Evolutionary conservation across 2,329 filamentous ascomycete species (phyloP).

Genomic region (Fusarium praegraminearum): DNA sequence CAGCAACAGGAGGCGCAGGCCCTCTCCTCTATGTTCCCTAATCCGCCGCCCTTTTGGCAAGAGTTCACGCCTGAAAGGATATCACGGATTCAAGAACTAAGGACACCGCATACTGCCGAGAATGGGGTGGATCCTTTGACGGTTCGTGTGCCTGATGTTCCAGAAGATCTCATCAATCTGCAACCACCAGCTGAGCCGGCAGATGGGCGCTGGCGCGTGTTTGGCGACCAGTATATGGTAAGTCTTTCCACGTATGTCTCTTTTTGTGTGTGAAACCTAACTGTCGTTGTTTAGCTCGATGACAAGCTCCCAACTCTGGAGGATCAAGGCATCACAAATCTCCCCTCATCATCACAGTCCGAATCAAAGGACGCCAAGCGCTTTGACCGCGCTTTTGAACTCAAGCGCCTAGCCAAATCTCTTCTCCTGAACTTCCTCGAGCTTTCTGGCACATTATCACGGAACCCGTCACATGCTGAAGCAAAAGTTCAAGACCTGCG

Average conservation of each 20-base stretch:
- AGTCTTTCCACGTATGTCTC: neutral
- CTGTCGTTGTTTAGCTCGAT: constrained; percentile 57
- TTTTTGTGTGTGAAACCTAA: constrained; percentile 1
- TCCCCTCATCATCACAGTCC: constrained; percentile 59
- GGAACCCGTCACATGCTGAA: constrained; percentile 62
- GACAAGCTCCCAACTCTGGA: constrained; percentile 75
- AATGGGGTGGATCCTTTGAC: constrained; percentile 46
- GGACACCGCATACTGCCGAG: constrained; percentile 54
- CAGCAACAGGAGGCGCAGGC: constrained; percentile 62
- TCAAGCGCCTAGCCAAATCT: constrained; percentile 84
- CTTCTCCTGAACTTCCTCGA: constrained; percentile 91
- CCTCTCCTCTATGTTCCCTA: constrained; percentile 78
- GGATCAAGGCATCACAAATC: constrained; percentile 77
- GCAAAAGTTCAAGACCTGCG: constrained; percentile 83
- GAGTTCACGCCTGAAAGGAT: constrained; percentile 85
- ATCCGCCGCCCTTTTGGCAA: constrained; percentile 90
- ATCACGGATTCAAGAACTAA: constrained; percentile 63
- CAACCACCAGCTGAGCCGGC: constrained; percentile 83
- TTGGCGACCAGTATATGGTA: constrained; percentile 74
- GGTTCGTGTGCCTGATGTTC: constrained; percentile 63
- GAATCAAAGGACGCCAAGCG: constrained; percentile 65
- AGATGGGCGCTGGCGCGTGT: constrained; percentile 78
- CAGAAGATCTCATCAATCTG: constrained; percentile 79
- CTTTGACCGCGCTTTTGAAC: constrained; percentile 73
- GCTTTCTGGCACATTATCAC: constrained; percentile 68